phyloP scores from a whole-genome alignment of 768 basidiomycete species.

The Russula sp. region DNA sequence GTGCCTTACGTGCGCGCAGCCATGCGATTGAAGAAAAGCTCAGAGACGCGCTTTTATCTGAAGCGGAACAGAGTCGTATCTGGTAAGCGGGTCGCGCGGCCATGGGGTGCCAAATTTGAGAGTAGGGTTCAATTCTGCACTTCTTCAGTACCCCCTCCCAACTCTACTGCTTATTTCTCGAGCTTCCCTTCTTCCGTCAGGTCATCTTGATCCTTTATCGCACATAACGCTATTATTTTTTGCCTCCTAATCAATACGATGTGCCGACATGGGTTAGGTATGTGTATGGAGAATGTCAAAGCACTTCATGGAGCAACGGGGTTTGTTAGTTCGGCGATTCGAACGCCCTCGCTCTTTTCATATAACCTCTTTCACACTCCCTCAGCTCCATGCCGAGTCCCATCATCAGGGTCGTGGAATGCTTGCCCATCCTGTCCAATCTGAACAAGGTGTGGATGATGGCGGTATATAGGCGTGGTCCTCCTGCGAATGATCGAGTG shows the following conservation, averaged over 20 bases:
- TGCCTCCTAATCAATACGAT: constrained; percentile 6
- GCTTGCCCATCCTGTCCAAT: no score
- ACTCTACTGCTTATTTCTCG: neutral
- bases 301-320: no score
- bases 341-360: neutral
- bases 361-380: constrained; percentile 7
- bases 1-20: constrained; percentile 20
- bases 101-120: neutral
- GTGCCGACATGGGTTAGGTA: constrained; percentile 1
- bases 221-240: neutral
- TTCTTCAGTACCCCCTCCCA: neutral
- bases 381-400: constrained; percentile 1
- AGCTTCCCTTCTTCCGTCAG: neutral
- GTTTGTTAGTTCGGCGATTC: no score
- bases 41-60: neutral
- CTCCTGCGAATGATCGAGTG: no score
- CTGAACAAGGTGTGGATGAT: no score
- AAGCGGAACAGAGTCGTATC: neutral
- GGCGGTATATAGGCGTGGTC: no score
- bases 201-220: neutral
- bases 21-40: constrained; percentile 19
- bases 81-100: neutral
- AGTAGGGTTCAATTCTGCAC: neutral
- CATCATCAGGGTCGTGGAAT: no score
- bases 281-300: constrained; percentile 11